Conservation (phyloP, 257 asterid species). For the Plantago major region DNA sequence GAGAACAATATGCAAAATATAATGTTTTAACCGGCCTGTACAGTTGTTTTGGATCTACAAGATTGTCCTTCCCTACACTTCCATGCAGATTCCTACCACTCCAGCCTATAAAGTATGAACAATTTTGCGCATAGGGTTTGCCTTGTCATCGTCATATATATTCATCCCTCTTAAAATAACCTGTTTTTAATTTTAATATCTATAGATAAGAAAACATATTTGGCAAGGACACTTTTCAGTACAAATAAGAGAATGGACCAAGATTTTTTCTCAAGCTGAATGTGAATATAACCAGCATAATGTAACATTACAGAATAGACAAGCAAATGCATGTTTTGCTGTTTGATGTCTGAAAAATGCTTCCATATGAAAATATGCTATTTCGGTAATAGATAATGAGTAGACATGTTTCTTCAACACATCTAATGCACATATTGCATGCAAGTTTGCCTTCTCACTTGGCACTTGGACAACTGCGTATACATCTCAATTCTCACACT, state of each 20-base stretch:
- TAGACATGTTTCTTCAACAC: no score
- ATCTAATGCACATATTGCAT: no score
- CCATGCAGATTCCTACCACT: not conserved
- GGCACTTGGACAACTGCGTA: no score
- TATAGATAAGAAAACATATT: not conserved
- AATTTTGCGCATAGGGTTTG: not conserved
- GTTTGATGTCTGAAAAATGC: no score
- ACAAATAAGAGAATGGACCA: not conserved
- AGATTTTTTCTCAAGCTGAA: not conserved
- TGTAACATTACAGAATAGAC: no score
- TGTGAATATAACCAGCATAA: no score
- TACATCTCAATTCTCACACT: no score
- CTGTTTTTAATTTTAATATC: not conserved
- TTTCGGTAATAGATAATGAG: no score
- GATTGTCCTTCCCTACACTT: constrained; percentile 10
- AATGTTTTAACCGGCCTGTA: constrained; percentile 5
- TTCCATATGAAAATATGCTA: no score
- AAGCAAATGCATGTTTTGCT: no score
- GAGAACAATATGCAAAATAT: not conserved
- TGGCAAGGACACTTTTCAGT: not conserved
- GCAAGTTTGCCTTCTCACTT: no score
- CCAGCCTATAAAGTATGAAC: not conserved
- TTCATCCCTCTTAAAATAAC: not conserved
- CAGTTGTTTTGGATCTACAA: constrained; percentile 9
- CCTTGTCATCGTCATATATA: constrained; percentile 7